Conservation (phyloP, 2,329 filamentous ascomycete species). For the Alternaria incomplexa region DNA sequence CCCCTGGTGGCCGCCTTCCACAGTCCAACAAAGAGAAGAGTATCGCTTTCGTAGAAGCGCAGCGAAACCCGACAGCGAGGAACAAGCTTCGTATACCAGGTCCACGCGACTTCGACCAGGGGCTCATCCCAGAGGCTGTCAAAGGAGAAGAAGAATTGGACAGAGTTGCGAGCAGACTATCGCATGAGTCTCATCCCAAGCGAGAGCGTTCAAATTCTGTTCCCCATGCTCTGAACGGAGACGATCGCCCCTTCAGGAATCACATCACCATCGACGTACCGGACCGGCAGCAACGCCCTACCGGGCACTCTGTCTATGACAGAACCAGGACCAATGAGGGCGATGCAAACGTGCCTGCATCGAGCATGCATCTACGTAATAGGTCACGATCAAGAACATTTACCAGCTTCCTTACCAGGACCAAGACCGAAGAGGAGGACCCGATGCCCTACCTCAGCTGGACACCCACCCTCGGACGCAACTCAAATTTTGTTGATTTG, state of each 20-base stretch:
- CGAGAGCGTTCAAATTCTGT: constrained; percentile 33
- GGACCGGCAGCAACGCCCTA: constrained; percentile 41
- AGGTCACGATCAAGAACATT: constrained; percentile 59
- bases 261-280: constrained; percentile 74
- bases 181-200: constrained; percentile 33
- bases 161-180: constrained; percentile 22
- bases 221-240: constrained; percentile 40
- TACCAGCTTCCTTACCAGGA: constrained; percentile 63
- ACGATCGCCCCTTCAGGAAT: constrained; percentile 52
- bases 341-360: constrained; percentile 13
- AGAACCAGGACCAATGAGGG: constrained; percentile 18
- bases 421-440: constrained; percentile 57
- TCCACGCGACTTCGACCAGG: constrained; percentile 86
- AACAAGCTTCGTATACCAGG: constrained; percentile 87
- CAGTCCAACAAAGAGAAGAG: constrained; percentile 72
- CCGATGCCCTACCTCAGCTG: constrained; percentile 91
- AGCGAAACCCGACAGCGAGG: constrained; percentile 74
- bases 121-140: constrained; percentile 70
- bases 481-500: constrained; percentile 88
- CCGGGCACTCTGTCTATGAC: constrained; percentile 41
- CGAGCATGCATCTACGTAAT: constrained; percentile 29
- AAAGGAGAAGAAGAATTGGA: constrained; percentile 48
- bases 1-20: constrained; percentile 54
- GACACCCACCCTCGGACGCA: constrained; percentile 88
- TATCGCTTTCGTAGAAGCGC: constrained; percentile 85